Base-by-base conservation (phyloP, 345 rosid genomes). In the Kandelia obovata region DNA sequence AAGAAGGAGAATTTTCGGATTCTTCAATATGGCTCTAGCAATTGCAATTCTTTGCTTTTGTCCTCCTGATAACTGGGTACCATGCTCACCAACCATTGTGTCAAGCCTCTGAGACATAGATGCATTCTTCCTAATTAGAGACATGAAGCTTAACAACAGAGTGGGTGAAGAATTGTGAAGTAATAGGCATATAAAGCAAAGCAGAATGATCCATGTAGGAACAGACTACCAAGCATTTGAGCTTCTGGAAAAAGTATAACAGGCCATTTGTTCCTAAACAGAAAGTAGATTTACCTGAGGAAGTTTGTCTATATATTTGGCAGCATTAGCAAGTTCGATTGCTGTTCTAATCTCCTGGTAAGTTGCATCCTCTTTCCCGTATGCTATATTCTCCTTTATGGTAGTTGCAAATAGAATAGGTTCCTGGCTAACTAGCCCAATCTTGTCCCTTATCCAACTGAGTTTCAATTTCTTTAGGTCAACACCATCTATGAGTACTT, bases 81-180 rank as follows among this genome's bases (percentile, higher is more conserved):
- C 98, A 58, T 89, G 92, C 81, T 92, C 96, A 9, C 98, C 96
- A 0, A 89, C 96, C 93, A 87, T 87, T 8, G 98, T 90, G 62
- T 89, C 86, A 47, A 93, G 81, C 27, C 93, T 96, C 97, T 92
- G 31, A 20, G 53, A 28, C 57, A 72, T n/a, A 64, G 56, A 26
- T 1, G 53, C 16, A 49, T 5, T 23, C 34, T 30, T 43, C 30
- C 65, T 20, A 47, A 35, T 71, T 53, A 63, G 26, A 57, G 5
- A 37, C 21, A 52, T 16, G n/a, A 28, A 35, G 30, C 47, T 27
- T 7, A 19, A 19, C 2, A 9, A 39, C 21, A 28, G 30, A 27
- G 39, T 43, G 49, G 5, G 49, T 13, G 49, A 43, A 43, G 49
- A 43, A 43, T 43, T 43, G 49, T 43, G 49, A 43, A 43, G 49